These are phyloP conservation scores for Cenchrus purpureus DNA, from an alignment of 176 grass and related monocot species.

Conservation along the genomic window DNA sequence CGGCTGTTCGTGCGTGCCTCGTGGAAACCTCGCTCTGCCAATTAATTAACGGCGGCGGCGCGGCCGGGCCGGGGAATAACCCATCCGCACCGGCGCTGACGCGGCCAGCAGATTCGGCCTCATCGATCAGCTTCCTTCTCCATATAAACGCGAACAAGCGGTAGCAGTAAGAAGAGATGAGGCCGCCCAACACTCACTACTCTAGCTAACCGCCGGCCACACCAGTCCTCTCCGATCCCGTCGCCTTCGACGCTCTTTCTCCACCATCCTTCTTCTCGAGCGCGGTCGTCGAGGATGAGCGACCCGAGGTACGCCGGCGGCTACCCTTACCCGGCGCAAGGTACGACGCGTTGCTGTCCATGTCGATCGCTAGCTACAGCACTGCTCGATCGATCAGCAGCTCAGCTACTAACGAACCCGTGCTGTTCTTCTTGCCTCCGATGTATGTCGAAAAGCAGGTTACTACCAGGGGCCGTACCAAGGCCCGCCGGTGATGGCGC, in stretches of 20 bases:
- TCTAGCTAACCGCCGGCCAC: too few species aligned
- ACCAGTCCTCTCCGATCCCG: too few species aligned
- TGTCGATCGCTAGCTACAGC: neutral
- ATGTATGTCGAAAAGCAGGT: neutral
- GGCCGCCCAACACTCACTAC: too few species aligned
- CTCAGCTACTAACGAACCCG: too few species aligned
- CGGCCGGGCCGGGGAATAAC: neutral
- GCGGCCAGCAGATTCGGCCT: neutral
- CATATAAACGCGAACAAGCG: too few species aligned
- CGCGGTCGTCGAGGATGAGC: neutral
- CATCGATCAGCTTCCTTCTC: neutral
- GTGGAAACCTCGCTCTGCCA: neutral
- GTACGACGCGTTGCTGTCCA: conserved; percentile 25
- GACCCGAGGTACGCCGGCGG: conserved; percentile 45
- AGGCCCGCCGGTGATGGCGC: conserved; percentile 71
- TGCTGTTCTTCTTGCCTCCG: too few species aligned
- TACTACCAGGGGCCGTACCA: conserved; percentile 60
- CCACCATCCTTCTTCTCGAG: too few species aligned
- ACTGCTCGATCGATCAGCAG: too few species aligned
- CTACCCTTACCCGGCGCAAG: conserved; percentile 66
- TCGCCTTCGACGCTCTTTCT: too few species aligned
- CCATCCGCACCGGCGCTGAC: neutral
- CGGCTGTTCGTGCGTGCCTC: too few species aligned
- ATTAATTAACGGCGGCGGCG: neutral
- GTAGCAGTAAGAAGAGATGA: too few species aligned